Percentiles rank a stretch among this genome's conserved stretches.
Conservation (phyloP, 352 stramenopile species). For the Phytophthora tubulina region DNA sequence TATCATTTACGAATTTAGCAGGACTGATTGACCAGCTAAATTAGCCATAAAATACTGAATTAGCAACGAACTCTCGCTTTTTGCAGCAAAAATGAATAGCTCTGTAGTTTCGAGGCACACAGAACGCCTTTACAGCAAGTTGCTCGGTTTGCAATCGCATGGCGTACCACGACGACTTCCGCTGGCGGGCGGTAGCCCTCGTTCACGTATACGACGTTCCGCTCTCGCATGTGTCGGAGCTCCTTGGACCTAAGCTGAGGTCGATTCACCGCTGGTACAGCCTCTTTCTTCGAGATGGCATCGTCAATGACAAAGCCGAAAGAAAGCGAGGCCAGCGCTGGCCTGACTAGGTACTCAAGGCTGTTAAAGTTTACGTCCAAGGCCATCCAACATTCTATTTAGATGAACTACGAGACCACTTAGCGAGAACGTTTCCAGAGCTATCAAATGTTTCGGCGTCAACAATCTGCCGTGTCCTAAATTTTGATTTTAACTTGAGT, state of each 20-base stretch:
- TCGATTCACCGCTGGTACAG: slow-evolving; percentile 22
- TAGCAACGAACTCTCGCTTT: too few species aligned
- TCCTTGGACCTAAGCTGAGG: slow-evolving; percentile 8
- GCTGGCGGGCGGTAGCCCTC: slow-evolving; percentile 14
- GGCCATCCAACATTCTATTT: slow-evolving; percentile 29
- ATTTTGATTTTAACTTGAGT: slow-evolving; percentile 29
- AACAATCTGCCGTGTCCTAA: slow-evolving; percentile 29
- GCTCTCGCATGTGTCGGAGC: slow-evolving; percentile 14
- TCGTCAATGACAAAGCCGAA: slow-evolving; percentile 14
- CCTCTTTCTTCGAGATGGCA: slow-evolving; percentile 6
- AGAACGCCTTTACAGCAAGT: too few species aligned
- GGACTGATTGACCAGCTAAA: too few species aligned
- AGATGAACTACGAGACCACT: slow-evolving; percentile 22
- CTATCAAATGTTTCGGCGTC: slow-evolving; percentile 20
- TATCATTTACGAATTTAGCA: too few species aligned
- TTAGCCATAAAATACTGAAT: too few species aligned
- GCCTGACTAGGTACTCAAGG: slow-evolving; percentile 1
- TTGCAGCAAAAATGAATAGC: too few species aligned
- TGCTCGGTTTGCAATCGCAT: slow-evolving; percentile 6
- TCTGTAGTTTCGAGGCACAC: too few species aligned
- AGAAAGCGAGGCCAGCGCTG: not conserved
- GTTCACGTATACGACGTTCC: slow-evolving; percentile 26
- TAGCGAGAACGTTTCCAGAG: not conserved
- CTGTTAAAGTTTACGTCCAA: slow-evolving; percentile 16
- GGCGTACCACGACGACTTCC: slow-evolving; percentile 19